These are phyloP conservation scores for Fusarium falciforme DNA, from an alignment of 2,329 filamentous ascomycete genomes.

Conservation along the genomic window DNA sequence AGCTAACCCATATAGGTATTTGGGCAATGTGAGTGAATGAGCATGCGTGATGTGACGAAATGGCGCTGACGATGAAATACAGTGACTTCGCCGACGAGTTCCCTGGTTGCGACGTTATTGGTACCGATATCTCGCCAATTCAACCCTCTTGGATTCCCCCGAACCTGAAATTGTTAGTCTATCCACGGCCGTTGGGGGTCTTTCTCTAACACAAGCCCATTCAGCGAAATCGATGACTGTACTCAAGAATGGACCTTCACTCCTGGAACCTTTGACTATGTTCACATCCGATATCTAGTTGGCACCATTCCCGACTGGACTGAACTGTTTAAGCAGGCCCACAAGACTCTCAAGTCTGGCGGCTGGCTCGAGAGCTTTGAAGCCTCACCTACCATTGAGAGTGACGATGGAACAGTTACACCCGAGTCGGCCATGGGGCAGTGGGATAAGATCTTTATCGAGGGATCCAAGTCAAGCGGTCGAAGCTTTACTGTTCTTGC, in stretches of 20 bases:
- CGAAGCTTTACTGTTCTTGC: slow-evolving; percentile 33
- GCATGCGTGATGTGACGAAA: accelerated
- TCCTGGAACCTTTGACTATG: slow-evolving; percentile 26
- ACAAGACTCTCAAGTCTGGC: slow-evolving; percentile 24
- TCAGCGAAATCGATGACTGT: slow-evolving; percentile 34
- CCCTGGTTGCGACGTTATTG: slow-evolving; percentile 27
- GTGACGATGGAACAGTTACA: slow-evolving; percentile 22
- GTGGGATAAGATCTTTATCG: slow-evolving; percentile 31
- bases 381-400: slow-evolving; percentile 23
- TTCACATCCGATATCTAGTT: slow-evolving; percentile 31
- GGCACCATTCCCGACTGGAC: slow-evolving; percentile 31
- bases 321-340: slow-evolving; percentile 12
- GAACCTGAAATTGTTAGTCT: slow-evolving; percentile 28
- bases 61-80: too few species aligned
- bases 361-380: slow-evolving; percentile 30
- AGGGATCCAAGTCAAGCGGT: slow-evolving; percentile 23
- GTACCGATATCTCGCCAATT: slow-evolving; percentile 33
- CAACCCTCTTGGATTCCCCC: slow-evolving; percentile 33
- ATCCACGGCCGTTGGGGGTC: accelerated
- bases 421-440: slow-evolving; percentile 25
- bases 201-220: background rate
- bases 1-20: slow-evolving; percentile 8
- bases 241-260: slow-evolving; percentile 35
- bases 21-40: slow-evolving; percentile 29
- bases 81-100: slow-evolving; percentile 36